Conservation (phyloP, 2,329 filamentous ascomycete genomes). For the Arthrobotrys megalospora region DNA sequence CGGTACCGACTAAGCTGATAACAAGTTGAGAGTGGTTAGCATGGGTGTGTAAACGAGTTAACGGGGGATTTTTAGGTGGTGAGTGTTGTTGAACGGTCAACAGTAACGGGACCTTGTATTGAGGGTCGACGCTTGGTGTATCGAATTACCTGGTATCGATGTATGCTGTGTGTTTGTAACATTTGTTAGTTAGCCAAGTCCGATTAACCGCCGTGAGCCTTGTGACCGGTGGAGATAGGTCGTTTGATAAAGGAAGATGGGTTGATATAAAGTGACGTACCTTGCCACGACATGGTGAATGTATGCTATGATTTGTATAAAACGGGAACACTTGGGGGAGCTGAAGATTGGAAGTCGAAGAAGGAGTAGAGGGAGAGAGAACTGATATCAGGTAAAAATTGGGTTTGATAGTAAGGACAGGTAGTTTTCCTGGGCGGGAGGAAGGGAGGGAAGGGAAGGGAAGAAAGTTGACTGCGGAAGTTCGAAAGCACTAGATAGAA, state of each 20-base stretch:
- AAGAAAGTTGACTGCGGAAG: not conserved
- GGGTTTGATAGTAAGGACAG: conserved; percentile 12
- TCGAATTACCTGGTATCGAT: conserved; percentile 51
- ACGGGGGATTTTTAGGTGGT: too few relatives aligned
- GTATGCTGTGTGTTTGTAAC: conserved; percentile 31
- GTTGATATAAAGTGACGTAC: conserved; percentile 14
- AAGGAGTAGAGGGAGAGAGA: conserved; percentile 63
- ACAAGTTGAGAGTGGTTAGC: conserved; percentile 16
- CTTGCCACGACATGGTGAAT: conserved; percentile 65
- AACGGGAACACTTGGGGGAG: conserved; percentile 28
- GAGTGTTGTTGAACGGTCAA: not conserved
- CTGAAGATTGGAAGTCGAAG: conserved; percentile 23
- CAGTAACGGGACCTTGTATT: too few relatives aligned
- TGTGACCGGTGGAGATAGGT: not conserved
- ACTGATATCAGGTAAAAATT: not conserved
- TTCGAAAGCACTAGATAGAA: not conserved
- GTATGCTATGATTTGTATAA: conserved; percentile 16
- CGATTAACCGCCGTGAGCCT: not conserved
- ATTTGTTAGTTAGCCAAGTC: conserved; percentile 15
- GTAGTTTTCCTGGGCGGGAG: conserved; percentile 12
- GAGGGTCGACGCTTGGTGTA: not conserved
- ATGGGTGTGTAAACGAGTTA: not conserved
- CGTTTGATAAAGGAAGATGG: not conserved
- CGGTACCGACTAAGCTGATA: conserved; percentile 81
- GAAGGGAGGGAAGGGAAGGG: not conserved